These are phyloP conservation scores for Colletotrichum sp. DNA, from an alignment of 2,329 filamentous ascomycete genomes.

Conservation along the genomic window DNA sequence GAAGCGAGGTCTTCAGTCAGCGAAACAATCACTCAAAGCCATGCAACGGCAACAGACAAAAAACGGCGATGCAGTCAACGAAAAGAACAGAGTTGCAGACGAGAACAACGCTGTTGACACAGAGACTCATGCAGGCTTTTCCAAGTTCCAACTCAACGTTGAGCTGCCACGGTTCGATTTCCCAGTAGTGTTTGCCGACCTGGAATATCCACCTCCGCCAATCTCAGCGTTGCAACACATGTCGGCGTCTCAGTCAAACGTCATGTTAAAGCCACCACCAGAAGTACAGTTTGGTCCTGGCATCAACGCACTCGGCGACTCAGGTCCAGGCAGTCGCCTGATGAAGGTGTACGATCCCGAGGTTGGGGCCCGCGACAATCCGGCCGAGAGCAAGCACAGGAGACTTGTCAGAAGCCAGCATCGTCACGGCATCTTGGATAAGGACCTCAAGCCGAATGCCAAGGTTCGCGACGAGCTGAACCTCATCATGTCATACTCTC, in stretches of 20 bases:
- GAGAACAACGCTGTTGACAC: constrained; percentile 35
- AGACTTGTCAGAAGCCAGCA: constrained; percentile 88
- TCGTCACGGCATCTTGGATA: constrained; percentile 91
- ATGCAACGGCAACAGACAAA: constrained; percentile 52
- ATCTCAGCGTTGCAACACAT: constrained; percentile 76
- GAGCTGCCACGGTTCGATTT: constrained; percentile 96
- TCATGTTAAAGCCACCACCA: constrained; percentile 79
- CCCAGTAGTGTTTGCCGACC: constrained; percentile 91
- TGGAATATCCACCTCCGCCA: constrained; percentile 87
- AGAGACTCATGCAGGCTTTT: constrained; percentile 53
- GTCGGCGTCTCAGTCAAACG: constrained; percentile 67
- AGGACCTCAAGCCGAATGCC: constrained; percentile 94
- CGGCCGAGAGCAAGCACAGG: constrained; percentile 93
- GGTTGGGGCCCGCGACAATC: constrained; percentile 87
- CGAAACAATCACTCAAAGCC: constrained; percentile 67
- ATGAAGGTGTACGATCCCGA: constrained; percentile 94
- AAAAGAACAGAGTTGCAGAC: constrained; percentile 27
- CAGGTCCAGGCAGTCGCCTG: constrained; percentile 62
- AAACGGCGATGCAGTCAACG: constrained; percentile 42
- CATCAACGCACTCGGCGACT: constrained; percentile 72
- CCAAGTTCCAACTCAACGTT: constrained; percentile 82
- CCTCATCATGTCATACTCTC: constrained; percentile 87
- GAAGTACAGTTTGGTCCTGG: constrained; percentile 91
- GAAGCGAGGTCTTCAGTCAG: constrained; percentile 71
- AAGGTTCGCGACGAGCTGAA: constrained; percentile 96